phyloP scores from a whole-genome alignment of 2,329 filamentous ascomycete genomes.

The Fusarium siculi region DNA sequence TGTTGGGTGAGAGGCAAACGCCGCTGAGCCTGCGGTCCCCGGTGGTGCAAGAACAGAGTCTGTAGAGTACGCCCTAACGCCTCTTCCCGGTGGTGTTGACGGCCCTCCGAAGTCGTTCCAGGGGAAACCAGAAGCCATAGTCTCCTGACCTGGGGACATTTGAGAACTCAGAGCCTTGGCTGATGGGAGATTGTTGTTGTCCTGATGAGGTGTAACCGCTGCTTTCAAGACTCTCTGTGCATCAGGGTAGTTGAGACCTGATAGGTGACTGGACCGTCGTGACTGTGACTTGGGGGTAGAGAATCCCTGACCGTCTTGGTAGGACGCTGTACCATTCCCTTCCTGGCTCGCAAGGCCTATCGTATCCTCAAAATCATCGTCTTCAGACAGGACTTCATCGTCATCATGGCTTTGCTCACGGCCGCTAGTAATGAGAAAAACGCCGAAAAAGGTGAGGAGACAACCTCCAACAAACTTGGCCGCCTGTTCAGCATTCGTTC shows the following conservation, averaged over 20 bases:
- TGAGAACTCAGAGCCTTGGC: slow-evolving; percentile 50
- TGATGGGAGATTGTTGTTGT: slow-evolving; percentile 51
- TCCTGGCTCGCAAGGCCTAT: slow-evolving; percentile 68
- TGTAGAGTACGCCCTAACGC: slow-evolving; percentile 51
- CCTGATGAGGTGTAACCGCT: slow-evolving; percentile 48
- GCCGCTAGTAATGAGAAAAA: slow-evolving; percentile 96
- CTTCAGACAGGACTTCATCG: slow-evolving; percentile 61
- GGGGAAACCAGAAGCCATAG: slow-evolving; percentile 56
- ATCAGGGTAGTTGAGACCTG: slow-evolving; percentile 58
- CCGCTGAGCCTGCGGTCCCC: slow-evolving; percentile 20
- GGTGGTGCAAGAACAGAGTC: slow-evolving; percentile 48
- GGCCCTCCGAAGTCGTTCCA: slow-evolving; percentile 54
- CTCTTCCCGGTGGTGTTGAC: slow-evolving; percentile 47
- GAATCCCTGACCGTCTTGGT: slow-evolving; percentile 33
- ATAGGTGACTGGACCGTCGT: slow-evolving; percentile 60
- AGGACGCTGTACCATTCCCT: slow-evolving; percentile 26
- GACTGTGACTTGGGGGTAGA: slow-evolving; percentile 49
- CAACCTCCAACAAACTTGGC: slow-evolving; percentile 91
- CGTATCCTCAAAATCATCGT: slow-evolving; percentile 71
- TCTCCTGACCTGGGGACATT: slow-evolving; percentile 49
- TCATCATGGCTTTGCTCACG: slow-evolving; percentile 70
- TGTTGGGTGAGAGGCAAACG: slow-evolving; percentile 45
- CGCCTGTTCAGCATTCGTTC: slow-evolving; percentile 77
- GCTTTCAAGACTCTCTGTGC: slow-evolving; percentile 47
- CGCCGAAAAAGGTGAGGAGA: slow-evolving; percentile 90